Conservation (phyloP, 805 yeast species). For the Yamadazyma akitaensis region DNA sequence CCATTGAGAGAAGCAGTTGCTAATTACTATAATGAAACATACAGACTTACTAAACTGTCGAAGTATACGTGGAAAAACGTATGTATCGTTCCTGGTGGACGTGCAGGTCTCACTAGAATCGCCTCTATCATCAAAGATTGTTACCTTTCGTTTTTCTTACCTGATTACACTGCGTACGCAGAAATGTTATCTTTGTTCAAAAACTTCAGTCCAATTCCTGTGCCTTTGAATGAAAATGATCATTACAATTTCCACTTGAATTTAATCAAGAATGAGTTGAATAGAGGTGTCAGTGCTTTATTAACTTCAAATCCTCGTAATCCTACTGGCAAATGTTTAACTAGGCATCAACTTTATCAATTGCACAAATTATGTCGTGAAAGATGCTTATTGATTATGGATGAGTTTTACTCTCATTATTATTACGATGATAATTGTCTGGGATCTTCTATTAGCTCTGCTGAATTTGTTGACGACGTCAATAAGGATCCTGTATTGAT, state of each 20-base stretch:
- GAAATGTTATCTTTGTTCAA: conserved; percentile 62
- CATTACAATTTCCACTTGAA: conserved; percentile 54
- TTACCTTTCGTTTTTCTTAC: conserved; percentile 56
- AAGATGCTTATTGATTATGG: conserved; percentile 57
- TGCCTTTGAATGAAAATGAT: conserved; percentile 55
- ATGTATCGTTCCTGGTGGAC: conserved; percentile 62
- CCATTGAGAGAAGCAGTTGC: conserved; percentile 58
- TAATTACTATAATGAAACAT: conserved; percentile 51
- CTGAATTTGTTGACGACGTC: conserved; percentile 51
- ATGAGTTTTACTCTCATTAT: conserved; percentile 59
- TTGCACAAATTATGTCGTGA: conserved; percentile 53
- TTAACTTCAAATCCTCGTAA: conserved; percentile 61
- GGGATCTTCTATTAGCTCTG: conserved; percentile 51
- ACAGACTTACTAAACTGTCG: conserved; percentile 46
- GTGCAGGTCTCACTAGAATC: conserved; percentile 60
- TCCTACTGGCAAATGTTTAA: conserved; percentile 57
- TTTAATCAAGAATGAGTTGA: conserved; percentile 48
- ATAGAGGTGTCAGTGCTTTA: conserved; percentile 56
- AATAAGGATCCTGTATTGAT: conserved; percentile 57
- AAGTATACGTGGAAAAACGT: conserved; percentile 59
- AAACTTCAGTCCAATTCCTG: conserved; percentile 62
- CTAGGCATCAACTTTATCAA: conserved; percentile 43
- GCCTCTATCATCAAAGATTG: conserved; percentile 60
- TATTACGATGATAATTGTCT: conserved; percentile 52
- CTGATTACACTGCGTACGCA: conserved; percentile 64